Evolutionary conservation across 2,329 filamentous ascomycete genomes (phyloP).

Genomic region (Aspergillus sp.): DNA sequence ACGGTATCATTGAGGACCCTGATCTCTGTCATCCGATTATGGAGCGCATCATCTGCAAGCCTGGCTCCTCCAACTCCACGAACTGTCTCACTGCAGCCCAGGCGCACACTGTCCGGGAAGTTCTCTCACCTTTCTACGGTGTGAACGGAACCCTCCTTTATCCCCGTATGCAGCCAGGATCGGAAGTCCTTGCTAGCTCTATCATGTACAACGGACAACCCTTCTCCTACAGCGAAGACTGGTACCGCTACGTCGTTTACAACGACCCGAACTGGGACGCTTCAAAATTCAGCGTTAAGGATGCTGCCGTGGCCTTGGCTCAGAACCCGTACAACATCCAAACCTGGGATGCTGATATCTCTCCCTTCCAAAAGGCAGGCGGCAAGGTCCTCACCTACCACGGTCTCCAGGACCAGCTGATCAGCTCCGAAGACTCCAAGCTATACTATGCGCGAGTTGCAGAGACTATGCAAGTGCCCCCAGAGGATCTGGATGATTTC

Average conservation of each 20-base stretch:
- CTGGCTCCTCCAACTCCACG: slow-evolving; percentile 9
- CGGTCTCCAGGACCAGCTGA: slow-evolving; percentile 45
- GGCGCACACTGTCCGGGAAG: slow-evolving; percentile 21
- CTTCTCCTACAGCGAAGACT: slow-evolving; percentile 36
- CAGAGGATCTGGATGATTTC: slow-evolving; percentile 33
- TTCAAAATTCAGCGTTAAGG: slow-evolving; percentile 32
- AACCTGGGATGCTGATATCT: slow-evolving; percentile 46
- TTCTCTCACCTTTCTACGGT: slow-evolving; percentile 29
- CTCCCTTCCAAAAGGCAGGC: slow-evolving; percentile 39
- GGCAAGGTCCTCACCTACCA: slow-evolving; percentile 41
- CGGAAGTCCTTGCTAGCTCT: slow-evolving; percentile 19
- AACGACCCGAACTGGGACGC: slow-evolving; percentile 36
- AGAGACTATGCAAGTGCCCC: slow-evolving; percentile 29
- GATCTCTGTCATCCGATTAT: slow-evolving; percentile 29
- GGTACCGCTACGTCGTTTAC: slow-evolving; percentile 43
- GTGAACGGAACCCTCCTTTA: slow-evolving; percentile 25
- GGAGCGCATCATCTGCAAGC: slow-evolving; percentile 26
- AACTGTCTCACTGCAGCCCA: slow-evolving; percentile 27
- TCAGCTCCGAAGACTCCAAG: slow-evolving; percentile 47
- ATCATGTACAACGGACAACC: slow-evolving; percentile 33
- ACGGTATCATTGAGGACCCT: slow-evolving; percentile 36
- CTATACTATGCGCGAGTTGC: slow-evolving; percentile 49
- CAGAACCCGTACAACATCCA: slow-evolving; percentile 47
- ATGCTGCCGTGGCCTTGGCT: slow-evolving; percentile 30
- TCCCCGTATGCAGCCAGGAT: slow-evolving; percentile 32